Conservation (phyloP, 305 asterid genomes). For the Fraxinus ornus region DNA sequence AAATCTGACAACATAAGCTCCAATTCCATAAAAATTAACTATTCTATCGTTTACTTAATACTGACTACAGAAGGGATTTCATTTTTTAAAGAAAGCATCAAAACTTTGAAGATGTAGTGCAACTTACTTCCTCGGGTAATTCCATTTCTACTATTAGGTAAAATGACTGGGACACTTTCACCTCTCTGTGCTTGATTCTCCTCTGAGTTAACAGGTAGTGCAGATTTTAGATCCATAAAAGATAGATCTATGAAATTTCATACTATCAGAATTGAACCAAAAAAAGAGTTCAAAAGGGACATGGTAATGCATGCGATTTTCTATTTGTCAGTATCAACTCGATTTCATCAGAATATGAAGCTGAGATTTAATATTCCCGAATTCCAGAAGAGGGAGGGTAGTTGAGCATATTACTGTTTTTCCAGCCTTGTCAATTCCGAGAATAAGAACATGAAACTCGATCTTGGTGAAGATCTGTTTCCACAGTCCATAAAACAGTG, state of each 20-base stretch:
- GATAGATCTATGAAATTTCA: too few relatives aligned
- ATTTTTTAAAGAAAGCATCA: not conserved
- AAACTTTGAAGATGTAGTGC: not conserved
- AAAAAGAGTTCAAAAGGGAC: too few relatives aligned
- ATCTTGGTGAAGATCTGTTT: conserved; percentile 84
- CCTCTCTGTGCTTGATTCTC: too few relatives aligned
- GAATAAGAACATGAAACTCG: conserved; percentile 94
- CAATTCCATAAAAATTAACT: not conserved
- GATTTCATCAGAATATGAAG: too few relatives aligned
- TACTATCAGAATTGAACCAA: too few relatives aligned
- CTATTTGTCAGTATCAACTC: too few relatives aligned
- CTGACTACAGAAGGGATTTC: not conserved
- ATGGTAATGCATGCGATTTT: too few relatives aligned
- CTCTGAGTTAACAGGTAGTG: too few relatives aligned
- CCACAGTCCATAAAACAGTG: conserved; percentile 87
- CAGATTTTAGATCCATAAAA: too few relatives aligned
- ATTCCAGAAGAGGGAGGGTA: too few relatives aligned
- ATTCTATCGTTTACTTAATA: not conserved
- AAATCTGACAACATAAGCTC: not conserved
- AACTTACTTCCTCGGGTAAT: not conserved
- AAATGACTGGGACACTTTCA: too few relatives aligned
- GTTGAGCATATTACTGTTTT: conserved; percentile 62
- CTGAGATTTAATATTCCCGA: too few relatives aligned
- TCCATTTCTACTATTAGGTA: not conserved
- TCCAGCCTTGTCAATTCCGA: conserved; percentile 94